Conservation (phyloP, 192 early-diverging fungal species). For the Chytriomyces confervae region DNA sequence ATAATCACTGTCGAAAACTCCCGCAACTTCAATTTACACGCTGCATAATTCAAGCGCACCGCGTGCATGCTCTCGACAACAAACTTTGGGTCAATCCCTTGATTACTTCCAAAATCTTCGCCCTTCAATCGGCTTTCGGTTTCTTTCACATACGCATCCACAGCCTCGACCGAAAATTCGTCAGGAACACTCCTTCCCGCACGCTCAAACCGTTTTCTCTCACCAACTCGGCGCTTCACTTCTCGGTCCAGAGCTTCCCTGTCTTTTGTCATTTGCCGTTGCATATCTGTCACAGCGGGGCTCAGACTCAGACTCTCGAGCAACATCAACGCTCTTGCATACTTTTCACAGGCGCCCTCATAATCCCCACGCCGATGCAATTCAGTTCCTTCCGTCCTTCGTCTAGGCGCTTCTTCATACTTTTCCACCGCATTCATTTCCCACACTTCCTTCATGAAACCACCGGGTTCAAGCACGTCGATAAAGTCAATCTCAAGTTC, state of each 20-base stretch:
- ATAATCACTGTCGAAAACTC: slow-evolving; percentile 49
- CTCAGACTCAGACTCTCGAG: slow-evolving; percentile 51
- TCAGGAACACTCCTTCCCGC: slow-evolving; percentile 14
- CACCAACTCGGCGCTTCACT: slow-evolving; percentile 21
- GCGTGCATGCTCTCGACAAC: slow-evolving; percentile 41
- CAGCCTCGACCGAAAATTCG: slow-evolving; percentile 14
- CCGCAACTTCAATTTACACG: slow-evolving; percentile 59
- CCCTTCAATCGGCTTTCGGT: not conserved
- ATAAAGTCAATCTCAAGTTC: slow-evolving; percentile 62
- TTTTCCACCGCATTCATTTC: slow-evolving; percentile 58
- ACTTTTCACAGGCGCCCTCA: slow-evolving; percentile 51
- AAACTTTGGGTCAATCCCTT: slow-evolving; percentile 33
- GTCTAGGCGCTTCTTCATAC: slow-evolving; percentile 48
- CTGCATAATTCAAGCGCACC: slow-evolving; percentile 58
- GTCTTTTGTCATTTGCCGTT: slow-evolving; percentile 28
- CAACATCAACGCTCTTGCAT: slow-evolving; percentile 50
- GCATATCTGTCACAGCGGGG: slow-evolving; percentile 47
- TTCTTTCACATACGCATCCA: slow-evolving; percentile 10
- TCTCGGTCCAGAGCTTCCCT: slow-evolving; percentile 29
- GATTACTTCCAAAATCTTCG: slow-evolving; percentile 19
- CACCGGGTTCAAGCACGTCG: slow-evolving; percentile 47
- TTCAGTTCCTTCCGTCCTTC: slow-evolving; percentile 47
- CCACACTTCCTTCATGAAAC: slow-evolving; percentile 54
- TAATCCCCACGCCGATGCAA: slow-evolving; percentile 48
- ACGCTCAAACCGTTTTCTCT: slow-evolving; percentile 27